Percentiles rank a stretch among this genome's conserved stretches.
Evolutionary conservation across 805 yeast genomes (phyloP).

Genomic region (Aciculoconidium aculeatum): DNA sequence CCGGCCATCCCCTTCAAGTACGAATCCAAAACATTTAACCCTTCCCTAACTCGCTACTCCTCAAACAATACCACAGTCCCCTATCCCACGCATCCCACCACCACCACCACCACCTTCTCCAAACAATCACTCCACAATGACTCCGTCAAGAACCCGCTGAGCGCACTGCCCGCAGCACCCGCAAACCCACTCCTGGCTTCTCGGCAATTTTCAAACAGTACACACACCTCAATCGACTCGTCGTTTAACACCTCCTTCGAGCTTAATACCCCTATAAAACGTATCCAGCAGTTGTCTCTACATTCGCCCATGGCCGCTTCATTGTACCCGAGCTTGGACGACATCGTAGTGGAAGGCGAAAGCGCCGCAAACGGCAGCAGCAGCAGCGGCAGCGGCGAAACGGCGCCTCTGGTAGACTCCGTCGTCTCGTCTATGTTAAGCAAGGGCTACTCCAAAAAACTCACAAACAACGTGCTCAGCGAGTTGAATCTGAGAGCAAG

Average conservation of each 20-base stretch:
- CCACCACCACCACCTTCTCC: slow-evolving; percentile 1
- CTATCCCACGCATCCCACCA: too few species aligned
- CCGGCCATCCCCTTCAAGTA: too few species aligned
- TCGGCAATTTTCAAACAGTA: slow-evolving; percentile 2
- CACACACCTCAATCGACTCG: slow-evolving; percentile 4
- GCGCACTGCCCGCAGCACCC: too few species aligned
- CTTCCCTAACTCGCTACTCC: too few species aligned
- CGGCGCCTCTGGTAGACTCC: neutral
- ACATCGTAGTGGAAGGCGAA: slow-evolving; percentile 3
- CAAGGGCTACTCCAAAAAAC: slow-evolving; percentile 43
- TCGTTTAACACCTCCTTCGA: slow-evolving; percentile 10
- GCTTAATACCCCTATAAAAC: slow-evolving; percentile 37
- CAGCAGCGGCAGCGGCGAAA: neutral
- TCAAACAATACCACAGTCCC: too few species aligned
- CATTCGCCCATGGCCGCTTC: slow-evolving; percentile 22
- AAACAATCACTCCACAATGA: too few species aligned
- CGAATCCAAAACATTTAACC: too few species aligned
- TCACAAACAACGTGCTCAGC: slow-evolving; percentile 39
- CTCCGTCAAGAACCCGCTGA: too few species aligned
- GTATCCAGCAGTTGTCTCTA: slow-evolving; percentile 26
- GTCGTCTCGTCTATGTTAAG: slow-evolving; percentile 23
- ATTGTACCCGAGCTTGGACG: slow-evolving; percentile 11
- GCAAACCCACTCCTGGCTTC: too few species aligned
- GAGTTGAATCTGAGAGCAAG: slow-evolving; percentile 41
- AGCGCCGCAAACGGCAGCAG: neutral